Base-by-base conservation (phyloP, 305 asterid species). In the Andrographis paniculata region DNA sequence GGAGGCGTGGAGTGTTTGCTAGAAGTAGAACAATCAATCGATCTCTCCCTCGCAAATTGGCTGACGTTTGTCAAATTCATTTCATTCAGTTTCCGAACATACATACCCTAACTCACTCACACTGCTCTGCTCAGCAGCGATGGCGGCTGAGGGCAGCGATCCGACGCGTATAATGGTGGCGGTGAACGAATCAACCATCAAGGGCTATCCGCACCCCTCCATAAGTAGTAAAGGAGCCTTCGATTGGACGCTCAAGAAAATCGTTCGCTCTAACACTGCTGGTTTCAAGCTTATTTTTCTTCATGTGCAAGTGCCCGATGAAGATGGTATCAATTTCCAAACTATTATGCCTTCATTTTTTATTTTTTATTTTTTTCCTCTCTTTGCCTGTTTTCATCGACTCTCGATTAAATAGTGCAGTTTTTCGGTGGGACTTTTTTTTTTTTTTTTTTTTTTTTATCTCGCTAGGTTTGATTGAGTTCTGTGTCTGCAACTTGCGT, bases 231-330 rank as follows among this genome's bases (percentile, higher is more conserved):
- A 50, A 48, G 79, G 80, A 30, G 94, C 94, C 0, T 83, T 83
- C 60, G 82, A 83, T 2, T 79, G 91, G 91, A 68, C 78, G 45
- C 49, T 83, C 42, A 58, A 60, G 23, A 79, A 83, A 63, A 70
- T 83, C 60, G 44, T 79, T 42, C 84, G 91, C 45, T 47, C 68
- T 42, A 74, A 83, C 52, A 64, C 78, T 22, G 46, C 74, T 62
- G 82, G 54, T 33, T 82, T 79, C 68, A 72, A 72, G 41, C 67
- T 82, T 42, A 70, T 74, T 10, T 60, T 82, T 30, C 76, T 82
- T 57, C 94, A 79, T 51, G 91, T 77, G 47, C 79, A 72, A 72
- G 76, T 79, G 18, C 83, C 86, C 1, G 94, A 79, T 50, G 82
- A 76, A 57, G 91, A 77, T 21, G 87, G 91, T 83, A n/a, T n/a